A percentile compares a stretch with the other conserved stretches of the same genome.
Conservation (phyloP, 2,329 filamentous ascomycete genomes). For the Monilinia fructigena region DNA sequence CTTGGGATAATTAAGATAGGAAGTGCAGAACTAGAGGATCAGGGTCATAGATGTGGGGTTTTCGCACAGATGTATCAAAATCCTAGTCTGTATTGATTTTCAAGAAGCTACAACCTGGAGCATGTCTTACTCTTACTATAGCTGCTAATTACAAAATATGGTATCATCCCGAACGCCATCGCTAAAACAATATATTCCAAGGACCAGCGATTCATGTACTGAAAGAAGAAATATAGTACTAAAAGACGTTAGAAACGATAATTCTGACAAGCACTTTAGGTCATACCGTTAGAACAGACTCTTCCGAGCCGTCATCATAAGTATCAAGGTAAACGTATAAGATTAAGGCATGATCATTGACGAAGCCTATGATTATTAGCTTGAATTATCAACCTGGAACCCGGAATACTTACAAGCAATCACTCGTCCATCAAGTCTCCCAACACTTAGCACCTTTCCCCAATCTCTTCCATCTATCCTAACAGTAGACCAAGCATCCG, state of each 20-base stretch:
- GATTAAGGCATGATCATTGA: slow-evolving; percentile 75
- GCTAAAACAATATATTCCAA: slow-evolving; percentile 26
- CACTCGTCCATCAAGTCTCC: slow-evolving; percentile 81
- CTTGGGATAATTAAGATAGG: too few relatives aligned
- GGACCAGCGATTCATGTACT: slow-evolving; percentile 40
- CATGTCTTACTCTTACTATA: not conserved
- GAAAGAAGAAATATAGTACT: slow-evolving; percentile 61
- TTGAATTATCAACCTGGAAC: slow-evolving; percentile 20
- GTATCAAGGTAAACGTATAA: slow-evolving; percentile 78
- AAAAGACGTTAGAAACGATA: slow-evolving; percentile 22
- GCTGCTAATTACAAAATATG: slow-evolving; percentile 13
- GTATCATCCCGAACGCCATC: slow-evolving; percentile 30
- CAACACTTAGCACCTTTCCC: slow-evolving; percentile 91
- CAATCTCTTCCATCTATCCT: slow-evolving; percentile 92
- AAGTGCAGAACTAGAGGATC: not conserved
- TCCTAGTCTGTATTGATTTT: not conserved
- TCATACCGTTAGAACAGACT: slow-evolving; percentile 73
- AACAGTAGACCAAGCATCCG: slow-evolving; percentile 84
- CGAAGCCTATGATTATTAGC: slow-evolving; percentile 55
- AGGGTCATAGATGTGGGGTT: not conserved
- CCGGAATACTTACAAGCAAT: slow-evolving; percentile 69
- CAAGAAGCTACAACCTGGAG: not conserved
- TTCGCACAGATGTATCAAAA: not conserved
- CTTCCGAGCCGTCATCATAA: slow-evolving; percentile 64
- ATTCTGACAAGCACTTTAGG: not conserved